Base-by-base conservation (phyloP, 2,329 filamentous ascomycete species). In the Colletotrichum sp. region DNA sequence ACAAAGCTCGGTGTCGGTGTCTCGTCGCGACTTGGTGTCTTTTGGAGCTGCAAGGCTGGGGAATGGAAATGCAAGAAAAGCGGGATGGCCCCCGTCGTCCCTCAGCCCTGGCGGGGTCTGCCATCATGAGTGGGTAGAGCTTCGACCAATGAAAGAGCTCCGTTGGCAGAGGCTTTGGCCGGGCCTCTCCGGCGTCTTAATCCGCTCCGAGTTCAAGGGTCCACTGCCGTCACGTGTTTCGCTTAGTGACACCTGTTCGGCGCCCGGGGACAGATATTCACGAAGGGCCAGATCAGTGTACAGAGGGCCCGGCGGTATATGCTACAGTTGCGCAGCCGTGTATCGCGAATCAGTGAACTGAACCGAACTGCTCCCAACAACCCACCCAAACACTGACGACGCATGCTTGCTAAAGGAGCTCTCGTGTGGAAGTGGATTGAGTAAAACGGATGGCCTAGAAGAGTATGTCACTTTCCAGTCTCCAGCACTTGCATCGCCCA, bases 201-300 rank as follows among this genome's bases (percentile, higher is more conserved):
- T 77, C 76, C 76, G 76, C 43, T 71, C 74, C 76, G 73, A 57
- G 39, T 18, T 55, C 64, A 60, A 48, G 64, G 72, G 70, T 70
- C 76, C 71, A 67, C 16, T 12, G 32, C 2, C 18, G 72, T 82
- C 84, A 85, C 84, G 84, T 85, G 84, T 39, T 73, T 81, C 79
- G 79, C 80, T 85, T 84, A 83, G 83, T 85, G 84, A 83, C 84
- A 85, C 84, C 83, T 85, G 83, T 85, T 84, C 84, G 80, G 83
- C 80, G 67, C 78, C 65, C 80, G 82, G 83, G 83, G 74, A 84
- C 83, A 84, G 83, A 85, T 84, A 79, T 83, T 82, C 81, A 80
- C 78, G 82, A 81, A 83, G 78, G 74, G 79, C 81, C 82, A 78
- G 80, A 71, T 68, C 67, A 69, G 67, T 69, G 32, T 64, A 34